phyloP scores from a whole-genome alignment of 768 basidiomycete genomes.

The Chalciporus chontae region DNA sequence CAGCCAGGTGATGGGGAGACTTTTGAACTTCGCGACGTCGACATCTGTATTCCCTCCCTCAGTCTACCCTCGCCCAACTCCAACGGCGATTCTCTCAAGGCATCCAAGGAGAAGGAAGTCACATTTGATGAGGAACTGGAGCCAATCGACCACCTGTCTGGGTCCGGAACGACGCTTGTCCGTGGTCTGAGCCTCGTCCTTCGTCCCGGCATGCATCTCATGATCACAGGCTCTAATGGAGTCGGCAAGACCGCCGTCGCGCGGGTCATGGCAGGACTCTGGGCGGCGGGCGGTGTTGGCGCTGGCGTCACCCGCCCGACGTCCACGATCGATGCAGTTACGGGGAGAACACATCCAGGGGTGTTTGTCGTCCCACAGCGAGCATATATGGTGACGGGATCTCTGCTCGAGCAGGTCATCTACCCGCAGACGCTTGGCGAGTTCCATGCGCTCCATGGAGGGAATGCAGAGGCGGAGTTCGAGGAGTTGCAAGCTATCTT shows the following conservation, averaged over 20 bases:
- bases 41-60: slow-evolving; percentile 58
- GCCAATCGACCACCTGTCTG: slow-evolving; percentile 13
- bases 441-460: slow-evolving; percentile 60
- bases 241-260: slow-evolving; percentile 91
- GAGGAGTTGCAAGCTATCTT: slow-evolving; percentile 74
- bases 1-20: slow-evolving; percentile 33
- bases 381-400: slow-evolving; percentile 88
- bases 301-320: slow-evolving; percentile 33
- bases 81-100: not conserved
- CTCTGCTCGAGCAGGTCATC: slow-evolving; percentile 88
- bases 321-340: slow-evolving; percentile 21
- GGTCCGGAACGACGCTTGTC: slow-evolving; percentile 49
- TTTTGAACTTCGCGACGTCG: slow-evolving; percentile 65
- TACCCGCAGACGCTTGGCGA: slow-evolving; percentile 72
- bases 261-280: slow-evolving; percentile 84
- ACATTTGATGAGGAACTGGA: slow-evolving; percentile 14
- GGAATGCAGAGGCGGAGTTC: slow-evolving; percentile 48
- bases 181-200: slow-evolving; percentile 64
- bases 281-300: slow-evolving; percentile 57
- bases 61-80: not conserved
- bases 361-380: slow-evolving; percentile 91
- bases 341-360: slow-evolving; percentile 38
- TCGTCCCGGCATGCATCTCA: slow-evolving; percentile 73
- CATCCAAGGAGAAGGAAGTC: slow-evolving; percentile 1
- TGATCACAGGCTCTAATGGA: slow-evolving; percentile 92